A percentile compares a stretch with the other conserved stretches of the same genome.
phyloP scores from a whole-genome alignment of 2,329 filamentous ascomycete species.

The Xylaria sp. region DNA sequence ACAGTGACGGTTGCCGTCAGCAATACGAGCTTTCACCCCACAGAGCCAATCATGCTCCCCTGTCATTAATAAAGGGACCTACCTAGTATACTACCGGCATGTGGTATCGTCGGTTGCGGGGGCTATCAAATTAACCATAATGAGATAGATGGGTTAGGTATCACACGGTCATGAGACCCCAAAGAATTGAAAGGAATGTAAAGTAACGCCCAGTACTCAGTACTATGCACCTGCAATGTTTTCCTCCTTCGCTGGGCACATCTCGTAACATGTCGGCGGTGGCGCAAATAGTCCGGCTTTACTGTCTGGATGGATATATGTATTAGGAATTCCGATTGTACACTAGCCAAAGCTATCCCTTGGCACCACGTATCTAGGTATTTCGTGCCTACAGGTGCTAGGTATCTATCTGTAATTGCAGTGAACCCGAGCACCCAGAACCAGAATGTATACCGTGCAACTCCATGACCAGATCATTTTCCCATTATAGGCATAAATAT shows the following conservation, averaged over 20 bases:
- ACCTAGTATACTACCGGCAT: not conserved
- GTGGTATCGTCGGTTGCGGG: not conserved
- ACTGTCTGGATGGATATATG: too few relatives aligned
- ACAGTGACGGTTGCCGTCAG: conserved; percentile 19
- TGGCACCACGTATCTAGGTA: too few relatives aligned
- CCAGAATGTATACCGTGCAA: not conserved
- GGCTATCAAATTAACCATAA: conserved; percentile 3
- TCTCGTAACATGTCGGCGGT: not conserved
- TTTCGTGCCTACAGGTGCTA: not conserved
- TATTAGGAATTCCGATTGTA: too few relatives aligned
- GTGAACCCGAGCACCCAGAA: too few relatives aligned
- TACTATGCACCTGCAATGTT: too few relatives aligned
- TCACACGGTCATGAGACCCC: not conserved
- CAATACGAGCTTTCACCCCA: conserved; percentile 30
- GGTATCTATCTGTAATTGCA: not conserved
- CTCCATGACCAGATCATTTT: not conserved
- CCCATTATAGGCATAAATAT: not conserved
- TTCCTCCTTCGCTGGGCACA: too few relatives aligned
- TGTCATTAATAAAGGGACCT: not conserved
- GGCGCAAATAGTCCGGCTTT: not conserved
- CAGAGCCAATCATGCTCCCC: conserved; percentile 22
- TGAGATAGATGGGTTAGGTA: conserved; percentile 16
- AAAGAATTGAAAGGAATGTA: too few relatives aligned
- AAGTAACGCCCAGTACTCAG: too few relatives aligned
- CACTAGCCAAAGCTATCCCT: too few relatives aligned